These are phyloP conservation scores for Bombardia bombarda DNA, from an alignment of 495 filamentous ascomycete species.

Conservation along the genomic window DNA sequence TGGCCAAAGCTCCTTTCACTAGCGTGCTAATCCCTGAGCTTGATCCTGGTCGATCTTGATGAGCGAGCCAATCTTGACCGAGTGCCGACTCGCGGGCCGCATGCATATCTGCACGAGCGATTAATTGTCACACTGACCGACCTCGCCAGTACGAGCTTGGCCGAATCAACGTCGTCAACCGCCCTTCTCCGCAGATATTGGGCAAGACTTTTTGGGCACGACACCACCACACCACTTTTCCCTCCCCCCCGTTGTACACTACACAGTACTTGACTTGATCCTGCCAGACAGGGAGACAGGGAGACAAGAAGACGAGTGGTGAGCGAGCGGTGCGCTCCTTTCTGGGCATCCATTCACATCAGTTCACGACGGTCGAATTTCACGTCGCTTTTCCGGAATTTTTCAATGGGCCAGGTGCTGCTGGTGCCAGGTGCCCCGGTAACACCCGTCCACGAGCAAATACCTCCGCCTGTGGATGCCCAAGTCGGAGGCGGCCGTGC, in stretches of 20 bases:
- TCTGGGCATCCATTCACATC: no score
- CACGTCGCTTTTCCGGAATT: background rate
- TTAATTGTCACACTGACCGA: constrained; percentile 28
- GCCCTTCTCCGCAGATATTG: constrained; percentile 7
- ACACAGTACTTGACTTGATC: background rate
- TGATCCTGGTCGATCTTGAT: constrained; percentile 22
- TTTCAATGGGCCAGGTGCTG: constrained; percentile 6
- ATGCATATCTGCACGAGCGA: constrained; percentile 29
- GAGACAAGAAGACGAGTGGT: no score
- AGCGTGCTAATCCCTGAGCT: constrained; percentile 14
- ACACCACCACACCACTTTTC: background rate
- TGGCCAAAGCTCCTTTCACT: constrained; percentile 25
- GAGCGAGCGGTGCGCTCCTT: no score
- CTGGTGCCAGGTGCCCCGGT: constrained; percentile 16
- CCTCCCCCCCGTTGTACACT: constrained; percentile 3
- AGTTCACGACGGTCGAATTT: no score
- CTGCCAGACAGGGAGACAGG: no score
- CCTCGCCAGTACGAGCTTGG: constrained; percentile 9
- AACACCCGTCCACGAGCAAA: constrained; percentile 14
- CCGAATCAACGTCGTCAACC: constrained; percentile 27
- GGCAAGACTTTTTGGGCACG: background rate
- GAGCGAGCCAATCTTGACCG: constrained; percentile 29
- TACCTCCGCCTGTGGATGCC: constrained; percentile 7
- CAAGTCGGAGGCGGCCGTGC: background rate
- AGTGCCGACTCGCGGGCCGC: constrained; percentile 28